phyloP scores from a whole-genome alignment of 495 filamentous ascomycete species.

The Niebla homalea region DNA sequence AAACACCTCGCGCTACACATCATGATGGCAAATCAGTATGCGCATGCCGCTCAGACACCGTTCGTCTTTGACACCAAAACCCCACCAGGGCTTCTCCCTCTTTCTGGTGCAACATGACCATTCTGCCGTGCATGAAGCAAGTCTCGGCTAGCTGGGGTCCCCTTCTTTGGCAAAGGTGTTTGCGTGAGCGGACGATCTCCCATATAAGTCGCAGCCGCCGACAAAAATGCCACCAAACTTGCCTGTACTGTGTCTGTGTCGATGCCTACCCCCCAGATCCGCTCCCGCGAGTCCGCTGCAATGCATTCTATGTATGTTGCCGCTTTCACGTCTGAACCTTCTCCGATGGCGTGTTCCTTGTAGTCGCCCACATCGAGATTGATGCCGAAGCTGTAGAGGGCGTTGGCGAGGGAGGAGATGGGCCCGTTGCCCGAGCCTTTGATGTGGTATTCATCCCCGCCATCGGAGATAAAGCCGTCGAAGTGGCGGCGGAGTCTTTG shows the following conservation, averaged over 20 bases:
- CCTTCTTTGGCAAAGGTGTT: constrained; percentile 27
- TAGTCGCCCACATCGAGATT: constrained; percentile 89
- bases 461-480: constrained; percentile 74
- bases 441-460: constrained; percentile 65
- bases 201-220: constrained; percentile 48
- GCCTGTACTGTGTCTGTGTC: constrained; percentile 91
- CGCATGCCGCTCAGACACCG: neutral
- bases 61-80: neutral
- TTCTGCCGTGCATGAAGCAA: neutral
- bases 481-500: constrained; percentile 72
- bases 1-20: too few species aligned
- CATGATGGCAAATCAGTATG: too few species aligned
- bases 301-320: constrained; percentile 90
- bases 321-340: constrained; percentile 69
- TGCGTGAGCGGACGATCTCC: neutral
- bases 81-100: neutral
- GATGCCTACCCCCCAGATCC: constrained; percentile 92
- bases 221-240: constrained; percentile 76
- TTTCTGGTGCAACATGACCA: neutral
- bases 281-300: constrained; percentile 49
- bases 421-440: constrained; percentile 78
- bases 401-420: constrained; percentile 76
- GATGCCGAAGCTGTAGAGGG: constrained; percentile 66
- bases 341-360: constrained; percentile 78
- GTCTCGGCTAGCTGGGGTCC: neutral